Conservation (phyloP, 139 green algal species). For the Dunaliella sp. region DNA sequence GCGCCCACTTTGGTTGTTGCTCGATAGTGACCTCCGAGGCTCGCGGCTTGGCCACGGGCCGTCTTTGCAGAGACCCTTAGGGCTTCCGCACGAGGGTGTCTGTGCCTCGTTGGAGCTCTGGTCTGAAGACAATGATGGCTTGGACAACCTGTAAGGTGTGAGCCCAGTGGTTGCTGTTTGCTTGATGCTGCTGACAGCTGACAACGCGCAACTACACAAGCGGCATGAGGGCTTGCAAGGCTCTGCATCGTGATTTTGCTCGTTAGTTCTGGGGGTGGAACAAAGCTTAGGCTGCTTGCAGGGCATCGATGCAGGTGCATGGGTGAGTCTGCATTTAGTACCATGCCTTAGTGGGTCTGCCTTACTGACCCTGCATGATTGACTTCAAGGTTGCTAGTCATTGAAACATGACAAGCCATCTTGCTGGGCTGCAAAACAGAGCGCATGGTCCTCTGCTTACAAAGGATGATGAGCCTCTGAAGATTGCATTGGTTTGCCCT, state of each 20-base stretch:
- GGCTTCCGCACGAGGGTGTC: neutral
- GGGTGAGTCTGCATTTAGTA: no score
- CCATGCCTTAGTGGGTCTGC: no score
- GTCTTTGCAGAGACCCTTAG: neutral
- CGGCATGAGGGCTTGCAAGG: neutral
- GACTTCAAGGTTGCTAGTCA: no score
- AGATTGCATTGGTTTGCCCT: no score
- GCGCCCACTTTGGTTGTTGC: neutral
- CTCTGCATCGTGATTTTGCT: neutral
- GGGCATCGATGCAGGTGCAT: no score
- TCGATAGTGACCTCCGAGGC: no score
- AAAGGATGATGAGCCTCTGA: no score
- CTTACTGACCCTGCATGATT: no score
- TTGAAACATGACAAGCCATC: no score
- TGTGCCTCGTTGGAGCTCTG: neutral
- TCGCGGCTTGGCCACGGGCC: no score
- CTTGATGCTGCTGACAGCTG: neutral
- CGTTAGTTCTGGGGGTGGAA: neutral
- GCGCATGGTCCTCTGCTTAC: no score
- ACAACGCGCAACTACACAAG: neutral
- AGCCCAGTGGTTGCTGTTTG: neutral
- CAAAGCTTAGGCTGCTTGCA: neutral
- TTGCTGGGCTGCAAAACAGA: no score
- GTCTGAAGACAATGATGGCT: neutral
- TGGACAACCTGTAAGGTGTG: neutral